Evolutionary conservation across 768 basidiomycete genomes (phyloP).

Genomic region (Phlegmacium glaucopus): DNA sequence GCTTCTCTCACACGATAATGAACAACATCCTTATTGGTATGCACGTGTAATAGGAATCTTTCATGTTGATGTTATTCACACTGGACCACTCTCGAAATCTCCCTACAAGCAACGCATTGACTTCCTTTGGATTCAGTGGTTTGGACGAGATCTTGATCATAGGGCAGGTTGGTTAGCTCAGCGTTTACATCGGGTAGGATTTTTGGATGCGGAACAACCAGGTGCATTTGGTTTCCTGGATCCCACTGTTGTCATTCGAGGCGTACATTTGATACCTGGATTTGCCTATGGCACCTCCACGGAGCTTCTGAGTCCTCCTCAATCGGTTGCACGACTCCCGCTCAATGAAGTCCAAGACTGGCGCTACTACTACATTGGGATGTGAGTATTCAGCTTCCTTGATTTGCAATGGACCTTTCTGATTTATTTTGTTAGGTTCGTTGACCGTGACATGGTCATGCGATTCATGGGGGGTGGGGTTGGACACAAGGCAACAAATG

Average conservation of each 20-base stretch:
- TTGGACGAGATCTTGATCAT: neutral
- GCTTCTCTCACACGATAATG: neutral
- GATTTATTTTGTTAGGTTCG: neutral
- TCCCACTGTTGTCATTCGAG: neutral
- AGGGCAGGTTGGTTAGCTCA: neutral
- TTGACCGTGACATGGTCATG: neutral
- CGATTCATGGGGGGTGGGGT: neutral
- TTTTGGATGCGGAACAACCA: neutral
- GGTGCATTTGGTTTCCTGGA: neutral
- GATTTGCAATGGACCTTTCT: neutral
- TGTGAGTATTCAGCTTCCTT: neutral
- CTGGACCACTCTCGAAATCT: neutral
- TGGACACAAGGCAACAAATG: neutral
- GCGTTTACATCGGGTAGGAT: neutral
- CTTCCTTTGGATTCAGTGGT: neutral
- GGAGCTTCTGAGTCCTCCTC: neutral
- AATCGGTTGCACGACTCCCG: neutral
- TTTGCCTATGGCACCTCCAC: neutral
- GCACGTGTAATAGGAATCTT: neutral
- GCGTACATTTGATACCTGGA: slow-evolving; percentile 9
- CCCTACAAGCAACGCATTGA: neutral
- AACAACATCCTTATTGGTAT: neutral
- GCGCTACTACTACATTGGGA: neutral
- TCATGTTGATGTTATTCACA: neutral
- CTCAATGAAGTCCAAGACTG: neutral